Base-by-base conservation (phyloP, 257 asterid species). In the Solanum ahanhuiri region DNA sequence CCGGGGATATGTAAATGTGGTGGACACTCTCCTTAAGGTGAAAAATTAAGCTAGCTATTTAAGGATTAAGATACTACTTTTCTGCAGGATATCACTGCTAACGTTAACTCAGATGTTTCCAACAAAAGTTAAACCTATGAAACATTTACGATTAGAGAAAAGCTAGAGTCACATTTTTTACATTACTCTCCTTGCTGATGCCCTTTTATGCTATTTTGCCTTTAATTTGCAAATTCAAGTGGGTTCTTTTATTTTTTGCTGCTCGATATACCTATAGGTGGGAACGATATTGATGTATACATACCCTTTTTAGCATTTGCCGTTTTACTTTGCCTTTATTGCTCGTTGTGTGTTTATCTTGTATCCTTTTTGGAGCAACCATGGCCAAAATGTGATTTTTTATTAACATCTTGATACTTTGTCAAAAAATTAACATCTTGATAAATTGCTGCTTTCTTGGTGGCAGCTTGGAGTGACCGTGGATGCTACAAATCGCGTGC, bases 381-480 rank as follows among this genome's bases (percentile, higher is more conserved):
- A 57, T 17, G 64, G 84, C 66, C 33, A 45, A 30, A 30, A 17
- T 17, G 54, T 48, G 83, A n/a, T 0, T 72, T 39, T 54, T 17
- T 72, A 23, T 35, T 5, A 14, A n/a, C 63, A 69, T 86, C 87
- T 84, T 91, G 88, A 91, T 67, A 34, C 31, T 30, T 30, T 30
- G 31, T 30, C 31, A 30, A 30, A 30, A 30, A 30, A 23, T 35
- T 5, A 14, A n/a, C 63, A 69, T 86, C 87, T 84, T 91, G 88
- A 91, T 67, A 34, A 17, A 18, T 72, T 88, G 43, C 54, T 86
- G 57, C n/a, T 76, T 70, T 41, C 69, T 76, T 72, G 81, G 51
- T 91, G 91, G 83, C 95, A 95, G 98, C 91, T 93, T 87, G 96
- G 97, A 87, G 96, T 94, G 87, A 94, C 93, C 88, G 91, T 90